Evolutionary conservation across 768 basidiomycete genomes (phyloP), one percentile per base, ranked within the genome.

Genomic region (Agaricus subrufescens): DNA sequence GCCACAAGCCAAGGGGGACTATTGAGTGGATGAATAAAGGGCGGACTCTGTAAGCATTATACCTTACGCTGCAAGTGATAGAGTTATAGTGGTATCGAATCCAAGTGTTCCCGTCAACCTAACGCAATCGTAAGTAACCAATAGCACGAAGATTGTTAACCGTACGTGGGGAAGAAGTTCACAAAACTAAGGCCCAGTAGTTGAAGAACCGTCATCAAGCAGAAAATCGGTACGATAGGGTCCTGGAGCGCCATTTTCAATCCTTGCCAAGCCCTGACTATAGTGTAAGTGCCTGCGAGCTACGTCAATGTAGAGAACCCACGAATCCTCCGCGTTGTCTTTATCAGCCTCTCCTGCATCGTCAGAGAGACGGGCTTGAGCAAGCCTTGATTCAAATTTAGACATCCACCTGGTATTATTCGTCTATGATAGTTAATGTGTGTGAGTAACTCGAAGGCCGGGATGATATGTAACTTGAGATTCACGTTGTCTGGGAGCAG

Each of bases 1-100:
- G 80, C 70, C 12, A 82, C 61, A 9, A 84, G 66, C 84, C 84
- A 84, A n/a, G 83, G 84, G 1, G 84, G 84, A 8, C 83, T 85
- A 59, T 12, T 29, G 25, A 4, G 4, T 25, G 37, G 5, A 9
- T 61, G 11, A 51, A 31, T 15, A 5, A 2, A 8, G 14, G 8
- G 39, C 19, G 34, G 2, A 15, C 23, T 14, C 25, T 26, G 14
- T 8, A 51, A n/a, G 31, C 30, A 2, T 30, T 1, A 44, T 12
- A 61, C 76, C 60, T 45, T 39, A 85, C 82, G 84, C 83, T 7
- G 78, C 74, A 31, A 85, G 69, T 8, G 85, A 67, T 26, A 86
- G 65, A 30, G 74, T 83, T 52, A 80, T 65, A 0, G 79, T 84
- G 1, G 78, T 83, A 4, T 64, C 66, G 69, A 78, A 86, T 1